Base-by-base conservation (phyloP, 208 protist genomes). In the Acanthamoeba lenticulata region DNA sequence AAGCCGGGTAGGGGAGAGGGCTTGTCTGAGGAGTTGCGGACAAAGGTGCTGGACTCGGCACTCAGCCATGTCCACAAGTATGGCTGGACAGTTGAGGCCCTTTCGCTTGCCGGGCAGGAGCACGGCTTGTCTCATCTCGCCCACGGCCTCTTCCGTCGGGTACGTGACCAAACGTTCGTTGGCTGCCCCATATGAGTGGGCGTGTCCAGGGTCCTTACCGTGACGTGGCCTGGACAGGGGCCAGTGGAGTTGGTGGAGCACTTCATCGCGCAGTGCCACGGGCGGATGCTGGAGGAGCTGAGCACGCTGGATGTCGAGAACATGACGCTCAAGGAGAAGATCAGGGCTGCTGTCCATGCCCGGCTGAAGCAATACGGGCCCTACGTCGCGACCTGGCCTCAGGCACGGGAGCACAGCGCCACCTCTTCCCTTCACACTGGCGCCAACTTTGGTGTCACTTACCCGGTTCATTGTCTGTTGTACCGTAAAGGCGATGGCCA, bases 111-210 rank as follows among this genome's bases (percentile, higher is more conserved):
- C 24, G 81, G 29, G 6, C 1, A 62, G 1, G 81, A 89, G 47
- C 47, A 89, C 32, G 81, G 81, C 9, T 45, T 89, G 11, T 57
- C 81, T 19, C n/a, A 36, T 45, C 19, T 62, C 7, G 81, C 81
- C 5, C 81, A 89, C 49, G 81, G 81, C 45, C 81, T 89, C 81
- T 89, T 89, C 81, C 81, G 34, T n/a, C 81, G 81, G 9, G 81
- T 89, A 89, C 47, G n/a, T n/a, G n/a, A n/a, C 24, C 19, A 15
- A 9, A 38, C 2, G 9, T 4, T 0, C 36, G 17, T 13, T 11
- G 13, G 24, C 40, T 21, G 0, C 15, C 44, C 45, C 15, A 29
- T n/a, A 52, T 0, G 4, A 13, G 7, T 19, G 29, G 7, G 5
- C 44, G 21, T n/a, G 21, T 32, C 19, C 3, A 29, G 29, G 27